Evolutionary conservation across 441 rosid species (phyloP).

Genomic region (Monsonia emarginata): DNA sequence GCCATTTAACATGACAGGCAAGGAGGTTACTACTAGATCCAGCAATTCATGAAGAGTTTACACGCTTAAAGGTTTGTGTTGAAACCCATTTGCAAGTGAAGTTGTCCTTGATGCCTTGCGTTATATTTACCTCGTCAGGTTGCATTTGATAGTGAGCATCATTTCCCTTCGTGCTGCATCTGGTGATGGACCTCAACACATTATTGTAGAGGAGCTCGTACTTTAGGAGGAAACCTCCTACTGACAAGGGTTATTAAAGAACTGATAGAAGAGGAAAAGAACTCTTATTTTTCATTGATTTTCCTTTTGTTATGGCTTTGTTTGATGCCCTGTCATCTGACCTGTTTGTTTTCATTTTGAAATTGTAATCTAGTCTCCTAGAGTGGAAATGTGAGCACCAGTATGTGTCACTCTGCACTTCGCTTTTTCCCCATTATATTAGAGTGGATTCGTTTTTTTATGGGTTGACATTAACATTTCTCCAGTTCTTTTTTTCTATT

Average conservation of each 20-base stretch:
- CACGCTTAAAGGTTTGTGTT: slow-evolving; percentile 71
- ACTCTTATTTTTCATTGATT: too few relatives aligned
- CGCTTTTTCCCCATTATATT: not conserved
- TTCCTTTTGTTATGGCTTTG: too few relatives aligned
- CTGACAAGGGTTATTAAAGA: too few relatives aligned
- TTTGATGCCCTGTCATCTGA: too few relatives aligned
- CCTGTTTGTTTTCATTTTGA: too few relatives aligned
- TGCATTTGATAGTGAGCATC: not conserved
- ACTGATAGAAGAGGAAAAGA: too few relatives aligned
- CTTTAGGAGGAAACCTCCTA: too few relatives aligned
- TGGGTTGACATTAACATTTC: not conserved
- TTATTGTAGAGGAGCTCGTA: not conserved
- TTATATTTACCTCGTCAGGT: not conserved
- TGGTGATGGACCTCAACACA: not conserved
- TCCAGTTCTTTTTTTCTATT: not conserved
- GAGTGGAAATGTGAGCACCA: not conserved
- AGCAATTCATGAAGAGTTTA: slow-evolving; percentile 89
- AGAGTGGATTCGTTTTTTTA: not conserved
- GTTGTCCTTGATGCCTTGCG: slow-evolving; percentile 7
- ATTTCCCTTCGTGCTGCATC: not conserved
- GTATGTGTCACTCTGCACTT: not conserved
- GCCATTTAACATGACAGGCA: slow-evolving; percentile 45
- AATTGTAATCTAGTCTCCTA: not conserved
- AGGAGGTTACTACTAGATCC: slow-evolving; percentile 89
- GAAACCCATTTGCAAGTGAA: slow-evolving; percentile 9